Conservation (phyloP, 139 green algal species). For the Nannochloris sp. region DNA sequence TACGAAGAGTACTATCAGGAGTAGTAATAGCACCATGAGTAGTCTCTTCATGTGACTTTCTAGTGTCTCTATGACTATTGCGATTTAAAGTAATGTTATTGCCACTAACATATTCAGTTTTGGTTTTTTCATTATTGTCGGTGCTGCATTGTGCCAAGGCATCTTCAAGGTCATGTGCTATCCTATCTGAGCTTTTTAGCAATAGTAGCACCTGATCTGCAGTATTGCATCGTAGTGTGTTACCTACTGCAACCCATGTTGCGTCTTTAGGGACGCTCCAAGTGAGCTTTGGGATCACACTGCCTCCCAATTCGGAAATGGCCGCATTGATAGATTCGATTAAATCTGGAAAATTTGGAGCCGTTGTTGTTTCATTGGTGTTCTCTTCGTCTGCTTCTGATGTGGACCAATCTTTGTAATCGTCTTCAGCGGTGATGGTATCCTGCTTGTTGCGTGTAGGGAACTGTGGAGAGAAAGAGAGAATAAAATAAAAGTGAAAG, state of each 20-base stretch:
- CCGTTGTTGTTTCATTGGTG: background rate
- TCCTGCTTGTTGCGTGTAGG: conserved; percentile 3
- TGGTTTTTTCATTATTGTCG: background rate
- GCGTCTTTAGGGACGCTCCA: conserved; percentile 89
- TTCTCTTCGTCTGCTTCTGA: conserved; percentile 11
- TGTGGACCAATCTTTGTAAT: conserved; percentile 13
- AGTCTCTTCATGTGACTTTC: background rate
- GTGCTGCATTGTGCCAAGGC: background rate
- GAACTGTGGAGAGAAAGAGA: conserved; percentile 1
- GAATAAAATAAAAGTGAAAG: background rate
- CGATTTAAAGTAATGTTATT: no score
- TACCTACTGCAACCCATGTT: conserved; percentile 62
- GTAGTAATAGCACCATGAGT: background rate
- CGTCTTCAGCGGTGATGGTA: conserved; percentile 7
- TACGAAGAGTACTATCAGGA: no score
- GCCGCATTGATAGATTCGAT: conserved; percentile 28
- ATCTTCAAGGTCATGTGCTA: conserved; percentile 59
- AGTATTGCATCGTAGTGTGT: conserved; percentile 48
- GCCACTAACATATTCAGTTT: no score
- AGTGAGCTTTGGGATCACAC: conserved; percentile 81
- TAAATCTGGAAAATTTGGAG: conserved; percentile 26
- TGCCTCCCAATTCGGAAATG: conserved; percentile 62
- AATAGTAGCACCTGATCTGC: conserved; percentile 80
- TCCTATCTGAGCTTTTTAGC: conserved; percentile 81
- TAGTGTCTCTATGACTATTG: background rate